Conservation (phyloP, 768 basidiomycete species). For the Mycena floridula region DNA sequence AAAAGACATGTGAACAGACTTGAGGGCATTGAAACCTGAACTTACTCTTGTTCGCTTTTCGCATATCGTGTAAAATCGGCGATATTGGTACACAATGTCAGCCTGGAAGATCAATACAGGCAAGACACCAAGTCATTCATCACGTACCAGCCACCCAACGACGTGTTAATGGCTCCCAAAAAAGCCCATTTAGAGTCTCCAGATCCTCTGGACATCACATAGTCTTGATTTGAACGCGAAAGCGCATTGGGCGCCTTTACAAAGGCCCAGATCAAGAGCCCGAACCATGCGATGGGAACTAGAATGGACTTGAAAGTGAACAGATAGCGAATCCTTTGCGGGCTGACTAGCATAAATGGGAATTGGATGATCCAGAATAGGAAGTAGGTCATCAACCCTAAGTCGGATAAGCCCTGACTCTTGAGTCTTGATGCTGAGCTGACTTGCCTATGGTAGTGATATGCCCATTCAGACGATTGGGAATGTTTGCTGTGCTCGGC, state of each 20-base stretch:
- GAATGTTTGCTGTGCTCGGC: conserved; percentile 61
- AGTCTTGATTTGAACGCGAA: conserved; percentile 49
- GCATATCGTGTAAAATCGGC: conserved; percentile 82
- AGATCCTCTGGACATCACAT: conserved; percentile 43
- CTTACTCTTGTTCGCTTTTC: too few species aligned
- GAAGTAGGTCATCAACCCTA: conserved; percentile 71
- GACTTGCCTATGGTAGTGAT: conserved; percentile 61
- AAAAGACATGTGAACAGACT: too few species aligned
- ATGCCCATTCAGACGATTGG: conserved; percentile 52
- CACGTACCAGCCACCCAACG: conserved; percentile 70
- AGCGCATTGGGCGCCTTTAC: conserved; percentile 54
- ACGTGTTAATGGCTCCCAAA: conserved; percentile 71
- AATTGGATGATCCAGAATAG: conserved; percentile 76
- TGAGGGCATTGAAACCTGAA: conserved; percentile 62
- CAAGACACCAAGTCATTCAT: too few species aligned
- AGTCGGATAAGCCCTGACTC: conserved; percentile 1
- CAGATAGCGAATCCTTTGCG: conserved; percentile 69
- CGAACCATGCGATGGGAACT: conserved; percentile 57
- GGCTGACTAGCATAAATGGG: conserved; percentile 70
- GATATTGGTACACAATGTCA: conserved; percentile 76
- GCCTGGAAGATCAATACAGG: too few species aligned
- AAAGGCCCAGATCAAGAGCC: conserved; percentile 78
- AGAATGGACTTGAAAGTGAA: conserved; percentile 66
- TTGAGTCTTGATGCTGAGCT: conserved; percentile 9
- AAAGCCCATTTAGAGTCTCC: conserved; percentile 79